phyloP scores from a whole-genome alignment of 805 yeast genomes.

The Lipomyces yamadae region DNA sequence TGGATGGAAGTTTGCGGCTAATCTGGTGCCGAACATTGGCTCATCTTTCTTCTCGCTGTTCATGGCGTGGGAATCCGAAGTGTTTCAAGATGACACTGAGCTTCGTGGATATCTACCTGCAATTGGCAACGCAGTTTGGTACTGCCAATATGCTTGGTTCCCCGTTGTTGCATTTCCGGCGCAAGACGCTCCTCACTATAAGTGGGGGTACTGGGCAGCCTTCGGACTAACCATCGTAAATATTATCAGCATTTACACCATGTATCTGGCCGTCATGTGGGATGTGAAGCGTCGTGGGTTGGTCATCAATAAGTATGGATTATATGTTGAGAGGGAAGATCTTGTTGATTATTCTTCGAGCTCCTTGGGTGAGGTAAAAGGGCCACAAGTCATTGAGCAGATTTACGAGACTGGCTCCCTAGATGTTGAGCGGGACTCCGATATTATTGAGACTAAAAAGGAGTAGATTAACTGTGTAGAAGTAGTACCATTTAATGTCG shows the following conservation, averaged over 20 bases:
- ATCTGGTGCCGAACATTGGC: slow-evolving; percentile 30
- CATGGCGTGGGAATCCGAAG: slow-evolving; percentile 41
- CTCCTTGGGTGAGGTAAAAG: background rate
- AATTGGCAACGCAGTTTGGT: slow-evolving; percentile 45
- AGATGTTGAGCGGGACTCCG: background rate
- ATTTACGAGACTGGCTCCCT: background rate
- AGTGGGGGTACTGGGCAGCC: slow-evolving; percentile 33
- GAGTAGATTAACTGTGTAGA: background rate
- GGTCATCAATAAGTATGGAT: slow-evolving; percentile 27
- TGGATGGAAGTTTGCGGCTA: slow-evolving; percentile 35
- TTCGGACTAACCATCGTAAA: slow-evolving; percentile 20
- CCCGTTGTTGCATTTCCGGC: slow-evolving; percentile 47
- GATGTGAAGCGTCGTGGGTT: slow-evolving; percentile 27
- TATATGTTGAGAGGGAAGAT: slow-evolving; percentile 23
- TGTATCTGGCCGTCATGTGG: slow-evolving; percentile 24
- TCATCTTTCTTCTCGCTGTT: slow-evolving; percentile 30
- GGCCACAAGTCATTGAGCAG: background rate
- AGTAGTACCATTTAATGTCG: no score
- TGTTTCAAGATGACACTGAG: slow-evolving; percentile 43
- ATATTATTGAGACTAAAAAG: slow-evolving; percentile 1
- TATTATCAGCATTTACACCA: slow-evolving; percentile 21
- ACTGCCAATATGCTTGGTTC: slow-evolving; percentile 47
- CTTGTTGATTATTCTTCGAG: slow-evolving; percentile 19
- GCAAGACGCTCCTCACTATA: slow-evolving; percentile 46
- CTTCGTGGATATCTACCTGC: slow-evolving; percentile 43